Percentiles rank a stretch among this genome's conserved stretches.
phyloP scores from a whole-genome alignment of 176 grass and related monocot genomes.

The Aegilops bicornis region DNA sequence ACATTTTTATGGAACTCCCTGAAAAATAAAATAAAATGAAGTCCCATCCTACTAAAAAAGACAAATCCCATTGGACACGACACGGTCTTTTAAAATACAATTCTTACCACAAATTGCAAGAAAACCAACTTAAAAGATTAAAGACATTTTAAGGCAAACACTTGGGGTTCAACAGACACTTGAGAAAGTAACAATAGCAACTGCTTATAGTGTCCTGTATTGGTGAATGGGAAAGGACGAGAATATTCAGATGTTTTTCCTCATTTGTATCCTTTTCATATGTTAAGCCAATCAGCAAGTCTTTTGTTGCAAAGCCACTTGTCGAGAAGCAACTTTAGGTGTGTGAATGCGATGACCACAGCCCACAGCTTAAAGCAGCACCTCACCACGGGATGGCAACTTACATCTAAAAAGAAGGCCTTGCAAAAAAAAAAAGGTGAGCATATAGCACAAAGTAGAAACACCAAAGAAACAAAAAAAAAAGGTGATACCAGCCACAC shows the following conservation, averaged over 20 bases:
- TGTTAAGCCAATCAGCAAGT: constrained; percentile 22
- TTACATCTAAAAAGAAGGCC: not conserved
- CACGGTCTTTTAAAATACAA: too few relatives aligned
- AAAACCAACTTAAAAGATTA: too few relatives aligned
- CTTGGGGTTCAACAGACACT: too few relatives aligned
- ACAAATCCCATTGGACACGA: too few relatives aligned
- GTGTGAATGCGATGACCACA: constrained; percentile 27
- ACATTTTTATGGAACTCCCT: too few relatives aligned
- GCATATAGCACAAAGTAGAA: not conserved
- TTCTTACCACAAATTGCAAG: too few relatives aligned
- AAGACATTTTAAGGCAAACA: too few relatives aligned
- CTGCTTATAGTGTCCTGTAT: not conserved
- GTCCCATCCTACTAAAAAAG: too few relatives aligned
- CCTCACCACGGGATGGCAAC: constrained; percentile 13
- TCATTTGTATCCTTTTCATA: not conserved
- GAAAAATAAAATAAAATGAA: too few relatives aligned
- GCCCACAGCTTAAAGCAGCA: constrained; percentile 9
- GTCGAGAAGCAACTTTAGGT: not conserved
- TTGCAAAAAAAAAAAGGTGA: not conserved
- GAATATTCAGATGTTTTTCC: not conserved
- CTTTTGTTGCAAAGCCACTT: constrained; percentile 27
- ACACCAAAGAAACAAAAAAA: not conserved
- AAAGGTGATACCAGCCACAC: not conserved
- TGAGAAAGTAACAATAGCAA: not conserved
- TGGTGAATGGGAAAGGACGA: not conserved